Evolutionary conservation across 208 protist species (phyloP), one percentile per base, ranked within the genome.

Genomic region (Lotmaria passim): DNA sequence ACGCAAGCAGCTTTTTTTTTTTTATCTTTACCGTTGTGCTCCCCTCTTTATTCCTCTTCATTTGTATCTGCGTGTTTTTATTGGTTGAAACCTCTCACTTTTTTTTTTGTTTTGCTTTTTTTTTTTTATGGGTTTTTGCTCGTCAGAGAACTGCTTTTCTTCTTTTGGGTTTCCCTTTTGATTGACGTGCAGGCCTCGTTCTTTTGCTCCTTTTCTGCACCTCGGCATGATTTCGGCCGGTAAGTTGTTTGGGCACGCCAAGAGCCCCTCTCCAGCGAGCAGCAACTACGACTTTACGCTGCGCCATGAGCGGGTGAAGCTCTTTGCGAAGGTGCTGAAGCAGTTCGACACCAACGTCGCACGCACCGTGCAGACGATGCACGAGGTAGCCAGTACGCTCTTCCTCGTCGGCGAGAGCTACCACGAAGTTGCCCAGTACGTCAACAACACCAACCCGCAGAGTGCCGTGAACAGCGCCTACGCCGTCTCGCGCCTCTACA

Each of bases 251-350:
- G 0, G 53, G 34, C 59, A 36, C 10, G 17, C 7, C 6, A 68
- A 57, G 52, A 87, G 82, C 47, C 66, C 71, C 1, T 81, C 82
- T 11, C 78, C 82, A 2, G 52, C 62, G 11, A 80, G 75, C 60
- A 69, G 56, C 58, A 73, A 82, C 53, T 77, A 72, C 38, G 82
- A 91, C 44, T 86, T 91, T 46, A 58, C 78, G 19, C 73, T 83
- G 11, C 73, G 75, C 50, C 58, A 85, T 53, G 74, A 88, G 26
- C 81, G 79, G 14, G 79, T 75, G 52, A 75, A 76, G 77, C 51
- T 77, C 3, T 69, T 86, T 44, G 43, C 33, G 21, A 73, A 66
- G n/a, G 53, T 79, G 7, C 39, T 91, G 23, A 75, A 79, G 26
- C 56, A 79, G 26, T 78, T 86, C 33, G 78, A 85, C 36, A 28